phyloP scores from a whole-genome alignment of 768 basidiomycete species.

The Coprinopsis sp. region DNA sequence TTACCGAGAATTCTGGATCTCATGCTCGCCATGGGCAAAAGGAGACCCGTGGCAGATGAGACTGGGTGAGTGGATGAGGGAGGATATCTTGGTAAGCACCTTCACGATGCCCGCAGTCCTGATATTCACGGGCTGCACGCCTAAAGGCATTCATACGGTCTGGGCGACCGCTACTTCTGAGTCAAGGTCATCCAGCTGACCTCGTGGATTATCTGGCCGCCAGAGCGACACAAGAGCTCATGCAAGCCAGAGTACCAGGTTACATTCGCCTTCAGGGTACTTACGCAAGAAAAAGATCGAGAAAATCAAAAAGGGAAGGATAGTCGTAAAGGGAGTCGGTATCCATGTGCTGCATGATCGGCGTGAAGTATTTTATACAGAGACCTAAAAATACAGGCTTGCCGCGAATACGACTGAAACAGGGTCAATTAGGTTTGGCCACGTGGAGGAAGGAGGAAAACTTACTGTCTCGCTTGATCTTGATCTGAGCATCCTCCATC shows the following conservation, averaged over 20 bases:
- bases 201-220: slow-evolving; percentile 28
- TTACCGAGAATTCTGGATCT: slow-evolving; percentile 60
- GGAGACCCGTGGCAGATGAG: slow-evolving; percentile 33
- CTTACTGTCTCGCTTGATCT: slow-evolving; percentile 96
- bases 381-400: slow-evolving; percentile 71
- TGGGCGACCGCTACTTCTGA: slow-evolving; percentile 68
- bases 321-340: too few relatives aligned
- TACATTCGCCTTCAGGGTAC: background rate
- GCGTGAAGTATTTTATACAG: too few relatives aligned
- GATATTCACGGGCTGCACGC: background rate
- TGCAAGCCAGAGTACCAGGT: background rate
- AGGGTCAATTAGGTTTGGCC: slow-evolving; percentile 9
- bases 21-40: slow-evolving; percentile 48
- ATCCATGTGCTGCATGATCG: too few relatives aligned
- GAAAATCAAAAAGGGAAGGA: too few relatives aligned
- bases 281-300: background rate
- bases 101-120: background rate
- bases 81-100: slow-evolving; percentile 49
- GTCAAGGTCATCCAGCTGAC: slow-evolving; percentile 50
- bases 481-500: slow-evolving; percentile 92
- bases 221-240: background rate
- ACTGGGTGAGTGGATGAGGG: slow-evolving; percentile 45
- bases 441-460: slow-evolving; percentile 15
- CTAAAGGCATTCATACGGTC: slow-evolving; percentile 60
- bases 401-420: slow-evolving; percentile 77